Evolutionary conservation across 345 rosid species (phyloP).

Genomic region (Chamaenerion angustifolium): DNA sequence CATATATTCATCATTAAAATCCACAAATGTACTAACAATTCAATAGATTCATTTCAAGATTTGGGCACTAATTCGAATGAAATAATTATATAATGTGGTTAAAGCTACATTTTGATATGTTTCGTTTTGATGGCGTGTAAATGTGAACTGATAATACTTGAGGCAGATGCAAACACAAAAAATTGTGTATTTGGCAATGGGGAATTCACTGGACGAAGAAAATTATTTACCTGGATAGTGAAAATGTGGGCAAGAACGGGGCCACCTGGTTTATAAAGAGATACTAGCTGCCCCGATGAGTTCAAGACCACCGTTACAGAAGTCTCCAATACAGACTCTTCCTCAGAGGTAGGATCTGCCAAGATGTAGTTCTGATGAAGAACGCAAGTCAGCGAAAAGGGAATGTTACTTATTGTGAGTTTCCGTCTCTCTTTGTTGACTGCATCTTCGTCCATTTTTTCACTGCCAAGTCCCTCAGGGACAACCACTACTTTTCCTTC

Average conservation of each 20-base stretch:
- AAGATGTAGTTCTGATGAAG: conserved; percentile 70
- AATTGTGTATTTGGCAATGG: too few species aligned
- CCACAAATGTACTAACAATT: too few species aligned
- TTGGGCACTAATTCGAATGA: too few species aligned
- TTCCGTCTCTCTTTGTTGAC: conserved; percentile 68
- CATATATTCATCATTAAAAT: too few species aligned
- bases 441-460: conserved; percentile 32
- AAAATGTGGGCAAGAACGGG: conserved; percentile 47
- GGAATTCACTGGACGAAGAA: not conserved
- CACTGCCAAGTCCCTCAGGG: conserved; percentile 30
- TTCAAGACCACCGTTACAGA: conserved; percentile 57
- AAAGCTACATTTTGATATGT: too few species aligned
- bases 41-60: too few species aligned
- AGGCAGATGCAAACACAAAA: too few species aligned
- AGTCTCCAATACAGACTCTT: conserved; percentile 83
- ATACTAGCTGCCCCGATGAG: conserved; percentile 51
- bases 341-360: conserved; percentile 84
- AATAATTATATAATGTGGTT: too few species aligned
- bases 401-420: conserved; percentile 43
- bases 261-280: conserved; percentile 81
- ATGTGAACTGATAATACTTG: too few species aligned
- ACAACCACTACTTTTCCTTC: conserved; percentile 58
- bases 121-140: too few species aligned
- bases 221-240: conserved; percentile 43
- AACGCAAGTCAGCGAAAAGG: conserved; percentile 59